A percentile compares a stretch with the other conserved stretches of the same genome.
Evolutionary conservation across 148 eudicot species (phyloP).

Genomic region (Rhododendron henanense): DNA sequence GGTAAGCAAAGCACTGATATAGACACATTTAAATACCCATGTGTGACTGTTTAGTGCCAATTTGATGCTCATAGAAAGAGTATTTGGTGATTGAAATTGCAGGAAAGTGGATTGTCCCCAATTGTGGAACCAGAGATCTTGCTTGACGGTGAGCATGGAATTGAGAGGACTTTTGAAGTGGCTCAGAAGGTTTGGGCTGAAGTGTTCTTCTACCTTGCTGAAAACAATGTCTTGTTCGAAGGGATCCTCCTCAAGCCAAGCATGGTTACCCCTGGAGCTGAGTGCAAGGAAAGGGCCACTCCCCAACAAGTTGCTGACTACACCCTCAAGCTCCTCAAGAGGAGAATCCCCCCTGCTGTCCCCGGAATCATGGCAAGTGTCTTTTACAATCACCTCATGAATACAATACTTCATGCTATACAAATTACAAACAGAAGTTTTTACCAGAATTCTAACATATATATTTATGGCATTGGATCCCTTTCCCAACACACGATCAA

Average conservation of each 20-base stretch:
- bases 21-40: background rate
- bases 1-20: constrained; percentile 28
- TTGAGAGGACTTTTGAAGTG: constrained; percentile 86
- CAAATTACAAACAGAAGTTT: background rate
- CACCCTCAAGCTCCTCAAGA: constrained; percentile 73
- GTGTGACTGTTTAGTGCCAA: background rate
- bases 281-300: constrained; percentile 83
- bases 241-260: constrained; percentile 92
- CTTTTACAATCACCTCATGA: background rate
- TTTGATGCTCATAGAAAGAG: background rate
- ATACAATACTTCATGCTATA: background rate
- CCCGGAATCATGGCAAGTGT: constrained; percentile 89
- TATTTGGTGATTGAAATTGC: background rate
- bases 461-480: background rate
- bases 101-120: constrained; percentile 95
- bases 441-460: background rate
- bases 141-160: constrained; percentile 89
- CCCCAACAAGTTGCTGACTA: constrained; percentile 71
- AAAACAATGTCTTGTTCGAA: constrained; percentile 87
- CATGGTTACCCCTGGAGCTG: constrained; percentile 97
- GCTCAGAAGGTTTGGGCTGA: constrained; percentile 85
- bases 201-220: constrained; percentile 74
- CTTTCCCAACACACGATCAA: background rate
- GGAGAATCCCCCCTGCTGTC: constrained; percentile 84
- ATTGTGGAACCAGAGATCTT: constrained; percentile 94